Evolutionary conservation across 768 basidiomycete genomes (phyloP).

Genomic region (Galerina sulciceps): DNA sequence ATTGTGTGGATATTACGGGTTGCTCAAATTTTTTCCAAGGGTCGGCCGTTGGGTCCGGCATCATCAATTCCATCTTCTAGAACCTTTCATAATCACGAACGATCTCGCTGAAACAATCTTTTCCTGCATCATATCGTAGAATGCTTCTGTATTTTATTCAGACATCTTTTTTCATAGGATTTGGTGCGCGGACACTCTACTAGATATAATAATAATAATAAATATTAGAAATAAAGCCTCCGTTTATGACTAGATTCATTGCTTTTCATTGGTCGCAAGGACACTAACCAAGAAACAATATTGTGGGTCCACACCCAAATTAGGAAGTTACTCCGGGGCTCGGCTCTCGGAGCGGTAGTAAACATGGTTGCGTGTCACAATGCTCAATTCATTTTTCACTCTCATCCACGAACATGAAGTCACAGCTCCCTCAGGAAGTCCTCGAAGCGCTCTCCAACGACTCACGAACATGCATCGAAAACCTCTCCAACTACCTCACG

Average conservation of each 20-base stretch:
- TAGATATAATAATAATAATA: too few relatives aligned
- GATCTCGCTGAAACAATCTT: too few relatives aligned
- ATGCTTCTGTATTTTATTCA: too few relatives aligned
- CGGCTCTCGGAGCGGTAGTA: background rate
- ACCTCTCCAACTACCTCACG: slow-evolving; percentile 36
- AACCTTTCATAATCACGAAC: background rate
- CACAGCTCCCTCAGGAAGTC: slow-evolving; percentile 18
- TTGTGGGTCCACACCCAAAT: slow-evolving; percentile 6
- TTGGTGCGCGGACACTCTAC: too few relatives aligned
- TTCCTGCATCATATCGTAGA: too few relatives aligned
- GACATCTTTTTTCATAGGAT: too few relatives aligned
- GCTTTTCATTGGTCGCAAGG: too few relatives aligned
- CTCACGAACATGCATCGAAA: slow-evolving; percentile 39
- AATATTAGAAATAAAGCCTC: too few relatives aligned
- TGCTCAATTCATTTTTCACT: background rate
- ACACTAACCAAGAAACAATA: background rate
- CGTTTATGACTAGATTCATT: too few relatives aligned
- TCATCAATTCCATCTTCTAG: slow-evolving; percentile 55
- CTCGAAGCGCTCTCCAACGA: slow-evolving; percentile 30
- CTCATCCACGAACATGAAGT: slow-evolving; percentile 2
- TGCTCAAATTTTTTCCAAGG: slow-evolving; percentile 29
- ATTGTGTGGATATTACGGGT: background rate
- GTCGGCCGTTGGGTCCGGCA: slow-evolving; percentile 45
- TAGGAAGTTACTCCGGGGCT: background rate
- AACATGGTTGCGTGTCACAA: slow-evolving; percentile 1